Base-by-base conservation (phyloP, 257 asterid species). In the Nicotiana sylvestris region DNA sequence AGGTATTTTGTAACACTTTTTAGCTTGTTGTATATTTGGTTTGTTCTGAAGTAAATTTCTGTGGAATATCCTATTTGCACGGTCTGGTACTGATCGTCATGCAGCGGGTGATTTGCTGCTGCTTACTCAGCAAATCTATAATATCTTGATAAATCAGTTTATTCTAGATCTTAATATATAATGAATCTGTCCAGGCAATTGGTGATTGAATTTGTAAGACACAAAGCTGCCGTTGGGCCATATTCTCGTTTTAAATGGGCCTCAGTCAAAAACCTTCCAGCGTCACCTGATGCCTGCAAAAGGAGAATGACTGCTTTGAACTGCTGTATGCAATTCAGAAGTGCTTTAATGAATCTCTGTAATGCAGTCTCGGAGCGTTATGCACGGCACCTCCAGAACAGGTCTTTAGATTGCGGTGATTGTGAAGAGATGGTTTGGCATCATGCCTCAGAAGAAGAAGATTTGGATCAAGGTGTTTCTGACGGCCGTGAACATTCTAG, bases 271-370 rank as follows among this genome's bases (percentile, higher is more conserved):
- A 90, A 89, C 88, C 97, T 95, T 69, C 99, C 99, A 17, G 98
- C 95, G 17, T 89, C 96, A 83, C 95, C 94, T 82, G 85, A 86
- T 62, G 76, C 90, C 85, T 91, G 99, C 89, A 91, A 85, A 89
- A 87, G 98, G 86, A 92, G 99, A 92, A 93, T 95, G 94, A 78
- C 97, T 55, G 6, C 83, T 64, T 85, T 95, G 85, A 95, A 94
- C 32, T 80, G 86, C 65, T 83, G 69, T 83, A 11, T 25, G 66
- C 88, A 88, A 76, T 93, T 90, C 81, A 94, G 98, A 86, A 89
- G 88, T 86, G 90, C 97, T 74, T 68, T 91, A 82, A 88, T 94
- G 94, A 90, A 85, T 81, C 88, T 93, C 29, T 93, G 98, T 79
- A 91, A 88, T 77, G 51, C 86, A 83, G 94, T 95, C 82, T 88